Evolutionary conservation across 345 rosid genomes (phyloP).

Genomic region (Turnera subulata): DNA sequence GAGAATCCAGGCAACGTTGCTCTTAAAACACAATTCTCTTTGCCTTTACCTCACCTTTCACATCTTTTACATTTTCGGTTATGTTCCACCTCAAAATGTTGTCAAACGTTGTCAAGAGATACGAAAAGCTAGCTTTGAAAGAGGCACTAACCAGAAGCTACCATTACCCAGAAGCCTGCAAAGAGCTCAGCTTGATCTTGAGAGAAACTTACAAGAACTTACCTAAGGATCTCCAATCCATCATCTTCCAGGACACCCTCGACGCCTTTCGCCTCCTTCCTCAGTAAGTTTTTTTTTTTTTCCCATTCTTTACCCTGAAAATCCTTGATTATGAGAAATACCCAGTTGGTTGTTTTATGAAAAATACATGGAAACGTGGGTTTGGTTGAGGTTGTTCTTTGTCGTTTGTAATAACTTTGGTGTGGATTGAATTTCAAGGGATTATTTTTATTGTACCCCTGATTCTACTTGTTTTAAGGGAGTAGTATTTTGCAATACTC

Average conservation of each 20-base stretch:
- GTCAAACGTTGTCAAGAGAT: slow-evolving; percentile 30
- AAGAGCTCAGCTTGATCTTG: slow-evolving; percentile 61
- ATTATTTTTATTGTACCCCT: too few relatives aligned
- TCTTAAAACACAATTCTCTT: too few relatives aligned
- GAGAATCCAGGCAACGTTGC: too few relatives aligned
- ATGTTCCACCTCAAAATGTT: too few relatives aligned
- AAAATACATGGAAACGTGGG: not conserved
- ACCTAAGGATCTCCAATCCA: slow-evolving; percentile 59
- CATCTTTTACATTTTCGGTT: too few relatives aligned
- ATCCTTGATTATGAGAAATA: not conserved
- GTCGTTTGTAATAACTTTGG: too few relatives aligned
- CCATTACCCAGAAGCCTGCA: slow-evolving; percentile 61
- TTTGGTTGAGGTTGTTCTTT: too few relatives aligned
- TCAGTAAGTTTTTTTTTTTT: slow-evolving; percentile 33
- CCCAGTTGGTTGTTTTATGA: not conserved
- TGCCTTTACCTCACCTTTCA: too few relatives aligned
- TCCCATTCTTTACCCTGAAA: not conserved
- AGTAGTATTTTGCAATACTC: too few relatives aligned
- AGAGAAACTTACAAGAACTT: slow-evolving; percentile 40
- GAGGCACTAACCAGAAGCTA: slow-evolving; percentile 42
- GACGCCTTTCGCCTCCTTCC: slow-evolving; percentile 78
- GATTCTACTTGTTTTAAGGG: too few relatives aligned
- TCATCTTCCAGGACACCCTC: slow-evolving; percentile 60
- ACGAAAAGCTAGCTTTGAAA: slow-evolving; percentile 41
- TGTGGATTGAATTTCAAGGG: too few relatives aligned